These are phyloP conservation scores for Rutstroemia sp. DNA, from an alignment of 2,329 filamentous ascomycete species.

Conservation along the genomic window DNA sequence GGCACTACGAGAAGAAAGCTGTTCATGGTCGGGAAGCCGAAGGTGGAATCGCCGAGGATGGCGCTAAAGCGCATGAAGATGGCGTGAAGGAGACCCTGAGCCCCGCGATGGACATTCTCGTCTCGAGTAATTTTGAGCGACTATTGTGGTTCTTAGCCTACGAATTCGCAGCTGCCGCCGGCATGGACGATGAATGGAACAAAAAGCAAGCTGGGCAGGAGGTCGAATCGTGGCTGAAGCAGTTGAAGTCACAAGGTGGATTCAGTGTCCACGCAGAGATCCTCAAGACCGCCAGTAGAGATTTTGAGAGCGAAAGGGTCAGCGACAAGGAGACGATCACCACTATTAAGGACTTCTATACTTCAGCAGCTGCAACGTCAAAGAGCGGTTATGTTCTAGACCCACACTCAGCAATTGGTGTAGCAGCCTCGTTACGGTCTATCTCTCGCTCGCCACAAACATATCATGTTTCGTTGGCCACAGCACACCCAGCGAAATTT, in stretches of 20 bases:
- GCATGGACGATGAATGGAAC: conserved; percentile 58
- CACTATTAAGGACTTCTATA: conserved; percentile 53
- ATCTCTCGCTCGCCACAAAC: conserved; percentile 44
- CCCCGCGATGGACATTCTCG: conserved; percentile 96
- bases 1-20: conserved; percentile 80
- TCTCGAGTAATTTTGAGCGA: conserved; percentile 94
- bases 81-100: conserved; percentile 87
- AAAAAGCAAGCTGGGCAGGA: conserved; percentile 66
- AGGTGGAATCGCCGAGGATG: conserved; percentile 46
- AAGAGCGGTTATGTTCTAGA: conserved; percentile 74
- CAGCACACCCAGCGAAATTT: conserved; percentile 95
- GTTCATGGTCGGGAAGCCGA: conserved; percentile 49
- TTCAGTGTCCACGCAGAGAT: conserved; percentile 75
- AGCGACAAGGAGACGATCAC: conserved; percentile 60
- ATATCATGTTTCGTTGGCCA: conserved; percentile 76
- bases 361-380: conserved; percentile 12
- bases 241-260: conserved; percentile 73
- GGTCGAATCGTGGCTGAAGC: conserved; percentile 69
- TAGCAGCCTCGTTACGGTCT: conserved; percentile 68
- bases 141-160: conserved; percentile 89
- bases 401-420: conserved; percentile 84
- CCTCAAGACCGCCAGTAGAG: conserved; percentile 59
- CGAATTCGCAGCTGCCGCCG: conserved; percentile 52
- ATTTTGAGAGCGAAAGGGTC: conserved; percentile 76
- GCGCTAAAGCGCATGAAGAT: conserved; percentile 53